Percentiles rank a stretch among this genome's conserved stretches.
Evolutionary conservation across 805 yeast genomes (phyloP).

Genomic region (Lipomyces japonicus): DNA sequence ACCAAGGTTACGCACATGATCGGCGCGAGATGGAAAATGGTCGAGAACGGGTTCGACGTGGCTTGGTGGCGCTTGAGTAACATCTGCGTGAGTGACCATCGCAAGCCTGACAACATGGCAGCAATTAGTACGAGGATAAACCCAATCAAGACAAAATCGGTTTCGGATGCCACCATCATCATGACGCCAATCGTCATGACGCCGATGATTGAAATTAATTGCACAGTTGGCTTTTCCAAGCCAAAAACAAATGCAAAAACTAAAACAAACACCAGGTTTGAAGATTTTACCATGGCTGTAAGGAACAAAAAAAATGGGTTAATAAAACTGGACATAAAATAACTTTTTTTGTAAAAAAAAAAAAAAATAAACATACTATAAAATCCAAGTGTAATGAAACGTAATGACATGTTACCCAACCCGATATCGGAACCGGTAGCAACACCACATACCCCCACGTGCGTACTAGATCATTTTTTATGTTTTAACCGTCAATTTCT

Average conservation of each 20-base stretch:
- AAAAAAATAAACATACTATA: constrained; percentile 58
- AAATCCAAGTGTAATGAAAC: constrained; percentile 72
- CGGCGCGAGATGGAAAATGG: constrained; percentile 82
- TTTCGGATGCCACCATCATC: constrained; percentile 64
- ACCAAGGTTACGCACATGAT: constrained; percentile 67
- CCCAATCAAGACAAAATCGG: constrained; percentile 47
- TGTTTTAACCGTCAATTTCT: too few species aligned
- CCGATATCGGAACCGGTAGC: constrained; percentile 95
- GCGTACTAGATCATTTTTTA: constrained; percentile 44
- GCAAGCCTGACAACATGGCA: constrained; percentile 76
- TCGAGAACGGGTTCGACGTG: constrained; percentile 66
- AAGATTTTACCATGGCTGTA: constrained; percentile 71
- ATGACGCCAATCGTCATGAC: constrained; percentile 81
- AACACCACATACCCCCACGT: constrained; percentile 75
- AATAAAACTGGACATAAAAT: background rate
- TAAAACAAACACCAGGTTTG: constrained; percentile 81
- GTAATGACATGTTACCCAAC: constrained; percentile 77
- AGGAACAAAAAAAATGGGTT: background rate
- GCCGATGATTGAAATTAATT: constrained; percentile 62
- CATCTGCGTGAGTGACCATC: constrained; percentile 94
- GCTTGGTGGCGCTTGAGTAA: constrained; percentile 58
- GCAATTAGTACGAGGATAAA: constrained; percentile 71
- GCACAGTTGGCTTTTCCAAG: constrained; percentile 69
- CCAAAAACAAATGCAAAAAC: constrained; percentile 80
- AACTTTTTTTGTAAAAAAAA: background rate